Base-by-base conservation (phyloP, 2,329 filamentous ascomycete genomes). In the Aspergillus pseudoviridinutans region DNA sequence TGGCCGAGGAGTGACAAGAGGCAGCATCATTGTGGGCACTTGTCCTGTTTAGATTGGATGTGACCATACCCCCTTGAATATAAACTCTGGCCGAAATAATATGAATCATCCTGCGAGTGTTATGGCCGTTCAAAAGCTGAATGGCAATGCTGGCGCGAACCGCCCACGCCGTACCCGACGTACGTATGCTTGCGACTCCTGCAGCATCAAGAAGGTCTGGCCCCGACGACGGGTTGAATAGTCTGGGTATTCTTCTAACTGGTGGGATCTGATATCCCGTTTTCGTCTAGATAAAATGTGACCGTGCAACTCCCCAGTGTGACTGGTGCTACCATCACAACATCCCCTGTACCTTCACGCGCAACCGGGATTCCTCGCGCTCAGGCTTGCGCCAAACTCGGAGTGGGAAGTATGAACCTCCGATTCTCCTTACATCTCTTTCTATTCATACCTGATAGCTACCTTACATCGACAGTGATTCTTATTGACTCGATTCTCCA, bases 251-350 rank as follows among this genome's bases (percentile, higher is more conserved):
- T n/a, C 24, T 44, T 25, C 14, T 42, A 35, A 38, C 14, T 3
- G 14, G 35, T 17, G 24, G 3, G 17, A 4, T 41, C 20, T 9
- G 12, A 6, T 3, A 25, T 44, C 3, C 4, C 6, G 22, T n/a
- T 27, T 25, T 7, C 25, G 3, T 3, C 6, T 24, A 61, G 59
- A 61, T 61, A 12, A 49, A 54, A 41, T 61, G 59, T 44, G 59
- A 61, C 17, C 52, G 46, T n/a, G 49, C 51, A 7, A 24, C 22
- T 4, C 59, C 59, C 2, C 54, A 49, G 51, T 61, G 59, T 25
- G 51, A 61, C 32, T 61, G 59, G 59, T 61, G 59, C 32, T 32
- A 32, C 10, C 59, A 61, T 27, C 59, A 61, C 5, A 27, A 50
- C 28, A 32, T 61, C 20, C 41, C 56, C 8, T 61, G 58, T 27